Evolutionary conservation across 2,329 filamentous ascomycete species (phyloP).

Genomic region (Coniochaeta hoffmannii): DNA sequence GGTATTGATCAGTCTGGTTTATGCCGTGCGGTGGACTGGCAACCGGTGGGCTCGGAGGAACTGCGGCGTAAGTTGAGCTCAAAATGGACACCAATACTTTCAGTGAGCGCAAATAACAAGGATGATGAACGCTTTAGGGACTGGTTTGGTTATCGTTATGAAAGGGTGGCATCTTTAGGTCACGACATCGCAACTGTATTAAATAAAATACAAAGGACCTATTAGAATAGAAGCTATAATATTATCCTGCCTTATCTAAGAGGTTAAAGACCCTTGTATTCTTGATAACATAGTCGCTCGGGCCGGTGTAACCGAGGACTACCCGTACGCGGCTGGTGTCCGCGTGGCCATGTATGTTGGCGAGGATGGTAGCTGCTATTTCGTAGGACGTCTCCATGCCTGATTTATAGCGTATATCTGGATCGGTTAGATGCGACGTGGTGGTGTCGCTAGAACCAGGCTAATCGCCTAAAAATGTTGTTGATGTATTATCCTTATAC

Average conservation of each 20-base stretch:
- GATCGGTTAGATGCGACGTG: neutral
- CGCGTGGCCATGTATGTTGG: slow-evolving; percentile 15
- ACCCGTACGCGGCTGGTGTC: slow-evolving; percentile 11
- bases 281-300: slow-evolving; percentile 17
- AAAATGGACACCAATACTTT: neutral
- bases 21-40: slow-evolving; percentile 57
- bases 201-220: neutral
- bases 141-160: too few species aligned
- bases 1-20: slow-evolving; percentile 69
- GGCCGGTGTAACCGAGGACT: slow-evolving; percentile 15
- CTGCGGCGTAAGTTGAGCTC: slow-evolving; percentile 7
- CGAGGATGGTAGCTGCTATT: slow-evolving; percentile 20
- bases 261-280: slow-evolving; percentile 23
- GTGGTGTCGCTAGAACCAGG: neutral
- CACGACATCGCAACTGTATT: neutral
- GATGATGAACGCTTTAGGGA: too few species aligned
- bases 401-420: neutral
- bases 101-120: too few species aligned
- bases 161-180: too few species aligned
- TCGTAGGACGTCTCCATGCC: slow-evolving; percentile 18
- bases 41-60: slow-evolving; percentile 47
- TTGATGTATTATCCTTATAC: neutral
- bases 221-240: too few species aligned
- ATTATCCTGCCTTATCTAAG: slow-evolving; percentile 17
- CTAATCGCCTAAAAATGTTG: neutral